These are phyloP conservation scores for Plasmopara muralis DNA, from an alignment of 352 stramenopile species.

Conservation along the genomic window DNA sequence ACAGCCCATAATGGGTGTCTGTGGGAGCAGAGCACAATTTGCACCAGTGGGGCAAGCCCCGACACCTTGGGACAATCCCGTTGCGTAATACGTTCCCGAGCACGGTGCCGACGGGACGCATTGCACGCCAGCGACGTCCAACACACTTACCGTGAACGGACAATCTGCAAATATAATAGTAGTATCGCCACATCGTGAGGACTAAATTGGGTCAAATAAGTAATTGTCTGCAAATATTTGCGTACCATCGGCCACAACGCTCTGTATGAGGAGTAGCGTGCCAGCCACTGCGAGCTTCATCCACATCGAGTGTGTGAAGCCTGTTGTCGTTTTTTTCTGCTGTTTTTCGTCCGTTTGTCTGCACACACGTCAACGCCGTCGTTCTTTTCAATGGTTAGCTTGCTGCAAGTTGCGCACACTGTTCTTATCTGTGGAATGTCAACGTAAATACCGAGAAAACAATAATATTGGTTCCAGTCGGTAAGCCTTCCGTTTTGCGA, in stretches of 20 bases:
- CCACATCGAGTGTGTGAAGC: conserved; percentile 21
- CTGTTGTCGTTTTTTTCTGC: conserved; percentile 5
- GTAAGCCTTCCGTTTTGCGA: conserved; percentile 29
- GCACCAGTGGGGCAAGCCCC: conserved; percentile 47
- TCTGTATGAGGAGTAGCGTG: conserved; percentile 12
- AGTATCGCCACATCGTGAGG: conserved; percentile 4
- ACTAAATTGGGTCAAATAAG: neutral
- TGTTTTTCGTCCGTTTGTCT: conserved; percentile 2
- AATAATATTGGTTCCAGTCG: conserved; percentile 22
- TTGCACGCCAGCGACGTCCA: conserved; percentile 47
- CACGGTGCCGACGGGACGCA: conserved; percentile 50
- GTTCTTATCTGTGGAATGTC: too few relatives aligned
- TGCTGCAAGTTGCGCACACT: neutral
- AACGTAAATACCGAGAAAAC: conserved; percentile 31
- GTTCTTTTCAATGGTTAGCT: conserved; percentile 1
- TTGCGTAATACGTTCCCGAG: conserved; percentile 50
- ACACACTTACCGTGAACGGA: conserved; percentile 52
- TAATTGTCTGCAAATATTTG: neutral
- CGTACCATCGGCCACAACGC: conserved; percentile 5
- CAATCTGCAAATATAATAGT: conserved; percentile 30
- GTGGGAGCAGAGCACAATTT: conserved; percentile 52
- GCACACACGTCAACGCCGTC: conserved; percentile 6
- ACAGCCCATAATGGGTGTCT: conserved; percentile 65
- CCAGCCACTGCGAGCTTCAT: conserved; percentile 16
- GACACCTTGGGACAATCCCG: conserved; percentile 38